These are phyloP conservation scores for Melastoma malabathricum DNA, from an alignment of 345 rosid species.

Conservation along the genomic window DNA sequence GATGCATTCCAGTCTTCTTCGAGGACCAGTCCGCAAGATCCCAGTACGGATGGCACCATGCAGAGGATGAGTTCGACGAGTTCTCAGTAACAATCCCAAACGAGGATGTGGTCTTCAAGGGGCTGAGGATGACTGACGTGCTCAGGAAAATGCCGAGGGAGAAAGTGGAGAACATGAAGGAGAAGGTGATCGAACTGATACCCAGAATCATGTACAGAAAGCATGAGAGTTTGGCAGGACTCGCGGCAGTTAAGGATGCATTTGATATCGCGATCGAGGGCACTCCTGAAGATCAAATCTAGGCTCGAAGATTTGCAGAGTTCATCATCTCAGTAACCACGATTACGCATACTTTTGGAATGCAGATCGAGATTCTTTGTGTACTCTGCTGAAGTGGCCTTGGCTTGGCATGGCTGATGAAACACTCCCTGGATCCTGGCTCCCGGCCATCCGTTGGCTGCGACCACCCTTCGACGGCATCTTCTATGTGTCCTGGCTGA, in stretches of 20 bases:
- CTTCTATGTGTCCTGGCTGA: too few species aligned
- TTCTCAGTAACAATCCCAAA: slow-evolving; percentile 60
- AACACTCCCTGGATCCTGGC: too few species aligned
- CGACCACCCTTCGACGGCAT: too few species aligned
- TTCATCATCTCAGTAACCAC: background rate
- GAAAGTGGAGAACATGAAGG: slow-evolving; percentile 60
- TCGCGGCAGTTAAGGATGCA: slow-evolving; percentile 62
- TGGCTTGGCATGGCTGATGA: too few species aligned
- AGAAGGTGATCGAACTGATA: slow-evolving; percentile 49
- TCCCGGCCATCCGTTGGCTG: too few species aligned
- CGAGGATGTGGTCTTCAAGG: slow-evolving; percentile 72
- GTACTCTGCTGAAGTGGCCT: too few species aligned
- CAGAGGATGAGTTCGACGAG: slow-evolving; percentile 31
- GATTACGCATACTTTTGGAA: too few species aligned
- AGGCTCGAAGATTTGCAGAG: slow-evolving; percentile 19
- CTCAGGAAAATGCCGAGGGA: slow-evolving; percentile 47
- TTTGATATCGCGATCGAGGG: slow-evolving; percentile 76
- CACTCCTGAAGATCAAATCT: slow-evolving; percentile 35
- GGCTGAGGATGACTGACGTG: slow-evolving; percentile 56
- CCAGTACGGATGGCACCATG: slow-evolving; percentile 75
- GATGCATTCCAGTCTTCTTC: slow-evolving; percentile 89
- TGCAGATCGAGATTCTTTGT: too few species aligned
- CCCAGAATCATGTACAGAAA: slow-evolving; percentile 64
- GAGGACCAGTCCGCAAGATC: slow-evolving; percentile 63
- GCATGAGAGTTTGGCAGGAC: slow-evolving; percentile 59